A percentile compares a stretch with the other conserved stretches of the same genome.
These are phyloP conservation scores for Annona squamosa DNA, from an alignment of 164 flowering plant genomes.

Conservation along the genomic window DNA sequence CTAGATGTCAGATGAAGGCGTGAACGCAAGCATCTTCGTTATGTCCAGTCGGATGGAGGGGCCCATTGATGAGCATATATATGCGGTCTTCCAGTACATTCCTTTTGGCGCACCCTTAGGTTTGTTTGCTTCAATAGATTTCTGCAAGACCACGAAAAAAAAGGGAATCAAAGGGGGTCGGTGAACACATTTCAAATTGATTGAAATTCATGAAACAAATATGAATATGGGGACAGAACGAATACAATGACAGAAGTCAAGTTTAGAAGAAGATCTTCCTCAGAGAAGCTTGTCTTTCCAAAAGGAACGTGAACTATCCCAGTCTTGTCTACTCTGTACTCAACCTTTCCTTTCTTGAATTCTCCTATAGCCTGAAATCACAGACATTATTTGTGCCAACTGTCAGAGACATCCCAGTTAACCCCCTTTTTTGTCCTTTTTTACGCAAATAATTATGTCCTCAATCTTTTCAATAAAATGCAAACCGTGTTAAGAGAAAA, in stretches of 20 bases:
- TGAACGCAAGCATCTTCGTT: slow-evolving; percentile 85
- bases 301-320: slow-evolving; percentile 96
- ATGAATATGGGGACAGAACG: slow-evolving; percentile 1
- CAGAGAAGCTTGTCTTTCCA: slow-evolving; percentile 78
- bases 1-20: slow-evolving; percentile 30
- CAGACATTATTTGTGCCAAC: neutral
- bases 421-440: no score
- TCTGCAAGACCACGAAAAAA: slow-evolving; percentile 33
- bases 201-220: neutral
- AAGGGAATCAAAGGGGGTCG: neutral
- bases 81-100: slow-evolving; percentile 91
- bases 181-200: neutral
- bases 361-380: slow-evolving; percentile 80
- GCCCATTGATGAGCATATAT: slow-evolving; percentile 93
- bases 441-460: no score
- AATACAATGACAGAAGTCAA: slow-evolving; percentile 73
- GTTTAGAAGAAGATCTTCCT: slow-evolving; percentile 78
- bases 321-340: slow-evolving; percentile 91
- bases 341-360: slow-evolving; percentile 95
- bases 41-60: slow-evolving; percentile 75
- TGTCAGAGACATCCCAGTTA: neutral
- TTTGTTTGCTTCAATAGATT: slow-evolving; percentile 82
- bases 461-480: no score
- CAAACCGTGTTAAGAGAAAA: no score
- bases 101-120: slow-evolving; percentile 84